Evolutionary conservation across 2,329 filamentous ascomycete species (phyloP).

Genomic region (Fusarium beomiforme): DNA sequence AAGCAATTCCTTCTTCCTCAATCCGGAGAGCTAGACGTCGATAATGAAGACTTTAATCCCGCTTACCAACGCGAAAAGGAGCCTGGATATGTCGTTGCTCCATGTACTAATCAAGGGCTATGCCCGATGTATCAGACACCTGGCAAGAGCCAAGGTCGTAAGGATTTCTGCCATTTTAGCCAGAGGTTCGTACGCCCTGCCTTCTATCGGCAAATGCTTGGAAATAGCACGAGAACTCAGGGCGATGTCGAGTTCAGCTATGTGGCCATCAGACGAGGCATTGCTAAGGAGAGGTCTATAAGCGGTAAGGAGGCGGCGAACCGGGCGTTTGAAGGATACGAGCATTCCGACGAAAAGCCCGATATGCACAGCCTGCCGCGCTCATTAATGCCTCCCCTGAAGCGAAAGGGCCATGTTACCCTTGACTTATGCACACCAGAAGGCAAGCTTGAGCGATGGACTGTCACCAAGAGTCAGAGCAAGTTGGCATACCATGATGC

Average conservation of each 20-base stretch:
- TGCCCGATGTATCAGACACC: conserved; percentile 89
- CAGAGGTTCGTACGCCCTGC: conserved; percentile 88
- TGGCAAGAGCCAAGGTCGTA: conserved; percentile 77
- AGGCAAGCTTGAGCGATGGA: conserved; percentile 92
- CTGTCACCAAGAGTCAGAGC: conserved; percentile 82
- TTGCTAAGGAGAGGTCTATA: conserved; percentile 47
- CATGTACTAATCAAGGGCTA: conserved; percentile 86
- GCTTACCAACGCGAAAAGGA: conserved; percentile 59
- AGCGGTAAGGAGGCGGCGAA: conserved; percentile 68
- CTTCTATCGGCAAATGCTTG: conserved; percentile 82
- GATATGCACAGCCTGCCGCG: conserved; percentile 80
- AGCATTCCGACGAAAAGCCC: conserved; percentile 56
- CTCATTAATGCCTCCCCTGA: conserved; percentile 81
- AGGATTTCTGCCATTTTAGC: conserved; percentile 90
- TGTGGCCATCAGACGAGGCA: conserved; percentile 82
- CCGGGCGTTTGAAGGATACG: conserved; percentile 78
- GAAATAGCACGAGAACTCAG: conserved; percentile 77
- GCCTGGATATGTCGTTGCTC: conserved; percentile 72
- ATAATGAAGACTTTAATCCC: conserved; percentile 53
- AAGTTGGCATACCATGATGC: conserved; percentile 90
- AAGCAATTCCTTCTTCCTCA: conserved; percentile 73
- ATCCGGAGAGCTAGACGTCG: conserved; percentile 48
- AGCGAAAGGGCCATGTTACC: conserved; percentile 87
- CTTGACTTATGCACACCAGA: conserved; percentile 90
- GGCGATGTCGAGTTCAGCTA: conserved; percentile 95